Evolutionary conservation across 345 rosid genomes (phyloP), one percentile per base, ranked within the genome.

Genomic region (Adansonia digitata): DNA sequence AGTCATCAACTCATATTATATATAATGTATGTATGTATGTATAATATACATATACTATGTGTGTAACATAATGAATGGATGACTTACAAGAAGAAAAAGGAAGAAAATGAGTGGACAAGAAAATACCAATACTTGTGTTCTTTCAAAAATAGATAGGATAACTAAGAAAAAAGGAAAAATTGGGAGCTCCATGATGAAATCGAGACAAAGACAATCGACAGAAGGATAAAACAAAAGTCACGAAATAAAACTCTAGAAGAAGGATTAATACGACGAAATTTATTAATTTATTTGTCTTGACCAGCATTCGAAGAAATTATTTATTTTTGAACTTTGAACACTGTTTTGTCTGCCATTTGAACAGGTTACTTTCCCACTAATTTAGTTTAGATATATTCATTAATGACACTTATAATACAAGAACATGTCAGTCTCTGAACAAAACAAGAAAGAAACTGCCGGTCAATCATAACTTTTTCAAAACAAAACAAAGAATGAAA

Each of bases 301-400:
- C 26, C 57, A 14, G 26, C 27, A 52, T 52, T n/a, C 10, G 5
- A 65, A 63, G 35, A 43, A 63, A 15, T 27, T 27, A 27, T 60
- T 60, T 34, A 17, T 22, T 52, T 31, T 31, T 20, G 62, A 52
- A 0, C 60, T 66, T 77, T 78, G 81, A 78, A 46, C 74, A 57
- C 77, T 66, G 67, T 35, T 46, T 73, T 78, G 81, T 78, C 77
- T 67, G 55, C 77, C 77, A 73, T 55, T 18, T 53, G 27, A 72
- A 73, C 77, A 37, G 3, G 67, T 73, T 56, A 66, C 12, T 34
- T 56, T 34, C 69, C 76, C 73, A 72, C 48, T 53, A 20, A 18
- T 10, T 7, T 14, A n/a, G 18, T n/a, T 7, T 37, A 8, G 13
- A 35, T 35, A 35, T 62, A 65, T 22, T 52, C 22, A 22, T 55